Conservation (phyloP, 306 rosid species). For the Gleditsia sinensis region DNA sequence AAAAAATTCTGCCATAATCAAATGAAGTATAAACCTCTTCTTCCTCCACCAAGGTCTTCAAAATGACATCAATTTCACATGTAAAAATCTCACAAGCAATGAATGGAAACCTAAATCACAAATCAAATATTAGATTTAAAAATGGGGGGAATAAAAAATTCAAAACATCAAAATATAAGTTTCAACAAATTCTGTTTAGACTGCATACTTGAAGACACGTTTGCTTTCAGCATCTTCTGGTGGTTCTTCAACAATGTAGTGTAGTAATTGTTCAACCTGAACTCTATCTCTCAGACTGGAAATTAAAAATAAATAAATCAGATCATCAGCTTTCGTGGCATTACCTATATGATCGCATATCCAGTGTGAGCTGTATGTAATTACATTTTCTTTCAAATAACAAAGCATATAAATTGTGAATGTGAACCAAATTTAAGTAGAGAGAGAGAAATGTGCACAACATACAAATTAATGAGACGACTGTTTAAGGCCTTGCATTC, state of each 20-base stretch:
- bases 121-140: conserved; percentile 40
- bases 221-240: conserved; percentile 92
- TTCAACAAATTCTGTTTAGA: conserved; percentile 19
- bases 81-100: conserved; percentile 95
- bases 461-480: conserved; percentile 93
- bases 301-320: background rate
- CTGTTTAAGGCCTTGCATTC: conserved; percentile 99
- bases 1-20: conserved; percentile 13
- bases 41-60: conserved; percentile 97
- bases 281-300: conserved; percentile 85
- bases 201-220: conserved; percentile 81
- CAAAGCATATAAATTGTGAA: conserved; percentile 1
- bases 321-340: conserved; percentile 31
- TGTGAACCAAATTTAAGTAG: background rate
- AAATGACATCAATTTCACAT: conserved; percentile 96
- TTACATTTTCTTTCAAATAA: conserved; percentile 19
- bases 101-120: conserved; percentile 82
- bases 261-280: conserved; percentile 90
- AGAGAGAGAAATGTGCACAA: conserved; percentile 15
- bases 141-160: background rate
- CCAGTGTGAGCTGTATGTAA: background rate
- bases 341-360: conserved; percentile 16
- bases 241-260: conserved; percentile 84
- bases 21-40: conserved; percentile 71
- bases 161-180: background rate